Evolutionary conservation across 257 asterid species (phyloP), one percentile per base, ranked within the genome.

Genomic region (Jasminum sambac): DNA sequence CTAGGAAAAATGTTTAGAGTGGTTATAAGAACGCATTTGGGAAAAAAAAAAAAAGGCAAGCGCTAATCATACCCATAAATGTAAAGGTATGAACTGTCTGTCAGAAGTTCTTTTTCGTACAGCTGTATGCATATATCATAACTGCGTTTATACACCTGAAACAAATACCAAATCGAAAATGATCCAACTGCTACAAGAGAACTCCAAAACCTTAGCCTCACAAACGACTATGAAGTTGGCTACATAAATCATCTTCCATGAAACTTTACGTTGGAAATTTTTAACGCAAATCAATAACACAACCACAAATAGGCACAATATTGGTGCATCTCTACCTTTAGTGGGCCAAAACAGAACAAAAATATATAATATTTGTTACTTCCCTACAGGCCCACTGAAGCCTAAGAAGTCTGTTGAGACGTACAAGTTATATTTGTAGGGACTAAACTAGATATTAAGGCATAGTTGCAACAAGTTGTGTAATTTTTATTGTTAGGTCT

Each of bases 101-200:
- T 95, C 74, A 95, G 84, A 74, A 91, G 93, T 85, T 91, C 99
- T 79, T 95, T 95, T 78, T 95, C 94, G 69, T 95, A 91, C 73
- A 89, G 90, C 81, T 87, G 98, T 71, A 81, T 72, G 85, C 98
- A 95, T 74, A 91, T 77, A 71, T 87, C 92, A 76, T 85, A 89
- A 78, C 99, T 91, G 77, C 94, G 95, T 78, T 85, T 88, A 82
- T 95, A 95, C 72, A 95, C 99, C 98, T 93, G 90, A 74, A 73
- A 66, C 71, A 74, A 78, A 52, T 55, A 61, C 19, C 42, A 55
- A 37, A 58, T 19, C 38, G 23, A 66, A 68, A 34, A 64, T 46
- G 64, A 38, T 39, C 67, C 80, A 73, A 59, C 58, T 55, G 71
- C 34, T 44, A 39, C 44, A 68, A 64, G 62, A 38, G 23, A 34